These are phyloP conservation scores for Sporobolus alterniflorus DNA, from an alignment of 202 grass and related monocot species.

Conservation along the genomic window DNA sequence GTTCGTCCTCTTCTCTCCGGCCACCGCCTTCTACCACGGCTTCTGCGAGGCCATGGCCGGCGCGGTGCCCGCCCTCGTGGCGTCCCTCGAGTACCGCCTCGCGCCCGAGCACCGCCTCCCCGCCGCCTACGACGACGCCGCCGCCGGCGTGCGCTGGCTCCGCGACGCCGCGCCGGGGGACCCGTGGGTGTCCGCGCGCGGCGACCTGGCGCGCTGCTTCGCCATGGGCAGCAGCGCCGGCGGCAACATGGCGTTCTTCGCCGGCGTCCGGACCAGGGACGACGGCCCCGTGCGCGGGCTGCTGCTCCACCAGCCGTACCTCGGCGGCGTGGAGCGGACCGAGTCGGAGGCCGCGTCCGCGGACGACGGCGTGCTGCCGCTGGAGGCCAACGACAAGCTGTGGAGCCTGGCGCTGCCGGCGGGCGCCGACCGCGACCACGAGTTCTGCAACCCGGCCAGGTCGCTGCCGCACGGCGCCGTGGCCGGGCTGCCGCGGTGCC, in stretches of 20 bases:
- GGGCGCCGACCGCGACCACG: conserved; percentile 60
- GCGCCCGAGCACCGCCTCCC: conserved; percentile 73
- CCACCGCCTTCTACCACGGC: conserved; percentile 52
- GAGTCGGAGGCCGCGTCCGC: conserved; percentile 53
- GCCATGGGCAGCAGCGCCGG: conserved; percentile 85
- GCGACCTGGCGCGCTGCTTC: conserved; percentile 64
- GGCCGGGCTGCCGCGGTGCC: conserved; percentile 34
- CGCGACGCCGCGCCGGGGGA: conserved; percentile 16
- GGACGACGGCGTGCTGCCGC: conserved; percentile 59
- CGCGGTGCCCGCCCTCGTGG: conserved; percentile 51
- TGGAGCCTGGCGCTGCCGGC: conserved; percentile 65
- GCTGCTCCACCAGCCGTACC: conserved; percentile 77
- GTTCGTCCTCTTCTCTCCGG: conserved; percentile 60
- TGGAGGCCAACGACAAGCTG: conserved; percentile 68
- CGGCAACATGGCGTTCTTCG: conserved; percentile 70
- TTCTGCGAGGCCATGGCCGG: conserved; percentile 63
- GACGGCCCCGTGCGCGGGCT: conserved; percentile 29
- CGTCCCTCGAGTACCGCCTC: conserved; percentile 73
- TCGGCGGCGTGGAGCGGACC: conserved; percentile 72
- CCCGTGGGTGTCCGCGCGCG: conserved; percentile 51
- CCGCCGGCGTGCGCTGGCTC: conserved; percentile 61
- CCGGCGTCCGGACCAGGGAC: conserved; percentile 26
- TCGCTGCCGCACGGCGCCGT: neutral
- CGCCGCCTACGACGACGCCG: conserved; percentile 71
- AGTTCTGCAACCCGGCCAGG: conserved; percentile 68